Evolutionary conservation across 2,329 filamentous ascomycete species (phyloP), one percentile per base, ranked within the genome.

Genomic region (Pseudopyrenochaeta lycopersici): DNA sequence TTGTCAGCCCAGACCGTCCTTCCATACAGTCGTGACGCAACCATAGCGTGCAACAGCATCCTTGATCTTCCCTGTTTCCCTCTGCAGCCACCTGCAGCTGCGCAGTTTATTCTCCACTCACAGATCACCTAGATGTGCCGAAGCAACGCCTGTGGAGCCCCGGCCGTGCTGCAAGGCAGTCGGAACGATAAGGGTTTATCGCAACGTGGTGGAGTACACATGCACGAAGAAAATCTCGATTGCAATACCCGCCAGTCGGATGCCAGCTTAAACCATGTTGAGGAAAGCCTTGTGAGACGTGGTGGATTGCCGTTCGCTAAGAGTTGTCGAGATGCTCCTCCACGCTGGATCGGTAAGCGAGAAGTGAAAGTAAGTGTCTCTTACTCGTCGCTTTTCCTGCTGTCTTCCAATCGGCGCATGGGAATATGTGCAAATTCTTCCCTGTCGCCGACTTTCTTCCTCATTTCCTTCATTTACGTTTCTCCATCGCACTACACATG

Each of bases 161-260:
- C 18, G 46, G 43, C 45, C 38, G 36, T 49, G 48, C 50, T 40
- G 54, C 49, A 59, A 60, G 56, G 49, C n/a, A 30, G 47, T 54
- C 61, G 58, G 58, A 46, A 58, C 53, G 64, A 62, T 63, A 68
- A 62, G 56, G 33, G 21, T 52, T 58, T 66, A 65, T 66, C 60
- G 60, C 55, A 63, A 58, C 58, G 58, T 67, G 58, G 56, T 44
- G 44, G 49, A 46, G 53, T 41, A 48, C 52, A 52, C 53, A 56
- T 63, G 63, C 64, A 62, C 31, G 40, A 46, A 52, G 54, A 63
- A 63, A 64, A 62, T 53, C 57, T 61, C 20, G 47, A 40, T 49
- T 31, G 27, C 33, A 31, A 43, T 33, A 29, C 45, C 61, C 52
- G 42, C 64, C 61, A 62, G 39, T 61, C 51, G 53, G 33, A 45